Evolutionary conservation across 2,329 filamentous ascomycete genomes (phyloP), one percentile per base, ranked within the genome.

Genomic region (Knufia petricola): DNA sequence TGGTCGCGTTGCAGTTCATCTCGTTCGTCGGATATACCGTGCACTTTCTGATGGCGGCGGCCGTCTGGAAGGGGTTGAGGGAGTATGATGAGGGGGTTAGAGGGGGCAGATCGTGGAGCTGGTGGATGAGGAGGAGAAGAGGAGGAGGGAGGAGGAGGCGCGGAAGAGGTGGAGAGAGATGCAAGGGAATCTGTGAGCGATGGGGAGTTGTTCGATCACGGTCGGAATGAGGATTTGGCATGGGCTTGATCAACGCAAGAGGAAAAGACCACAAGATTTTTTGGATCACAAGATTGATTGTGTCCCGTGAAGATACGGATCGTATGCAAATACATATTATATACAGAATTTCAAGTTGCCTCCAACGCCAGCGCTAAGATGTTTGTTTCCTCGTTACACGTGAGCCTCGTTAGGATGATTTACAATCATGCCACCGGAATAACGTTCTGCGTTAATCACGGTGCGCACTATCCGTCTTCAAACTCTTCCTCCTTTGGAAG

Each of bases 401-500:
- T 32, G 15, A 20, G 23, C 12, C 19, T 30, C 23, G 23, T 30
- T 28, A 28, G 8, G 12, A 20, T 31, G 15, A 13, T 13, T 10
- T 20, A 8, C 10, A 44, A 28, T n/a, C 7, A n/a, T 15, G 3
- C 7, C 20, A 4, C 23, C 26, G 8, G 13, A 43, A 8, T 4
- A n/a, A 15, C 13, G 8, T 38, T 38, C 19, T n/a, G 15, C 24
- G n/a, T 26, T 19, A 42, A 15, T 28, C 39, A 8, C 36, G 43
- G 13, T 38, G 3, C 32, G 21, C 20, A 20, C 32, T 42, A 7
- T 52, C 49, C 42, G 52, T 54, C 36, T 53, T 56, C 31, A 55
- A 15, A 24, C 50, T 53, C 42, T 60, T 61, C 26, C 59, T 48
- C 50, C 54, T 60, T 6, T 55, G 57, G 26, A 60, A 61, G 2